phyloP scores from a whole-genome alignment of 208 protist genomes.

The Leishmania lainsoni region DNA sequence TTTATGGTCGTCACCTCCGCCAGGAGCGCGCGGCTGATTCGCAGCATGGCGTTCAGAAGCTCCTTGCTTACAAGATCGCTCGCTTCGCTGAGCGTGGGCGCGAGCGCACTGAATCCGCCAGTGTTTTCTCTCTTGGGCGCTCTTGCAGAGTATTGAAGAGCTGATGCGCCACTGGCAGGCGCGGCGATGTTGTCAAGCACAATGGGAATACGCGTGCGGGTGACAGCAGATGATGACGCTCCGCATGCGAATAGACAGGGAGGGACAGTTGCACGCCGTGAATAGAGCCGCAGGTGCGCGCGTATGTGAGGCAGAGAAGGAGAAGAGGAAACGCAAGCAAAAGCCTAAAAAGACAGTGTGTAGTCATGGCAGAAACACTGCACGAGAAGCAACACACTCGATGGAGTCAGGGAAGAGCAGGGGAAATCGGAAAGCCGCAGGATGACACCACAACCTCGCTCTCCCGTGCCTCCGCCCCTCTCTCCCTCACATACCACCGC shows the following conservation, averaged over 20 bases:
- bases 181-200: not conserved
- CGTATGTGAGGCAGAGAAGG: not conserved
- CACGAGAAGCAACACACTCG: not conserved
- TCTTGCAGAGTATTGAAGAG: not conserved
- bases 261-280: not conserved
- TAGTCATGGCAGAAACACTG: not conserved
- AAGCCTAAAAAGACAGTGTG: not conserved
- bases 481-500: not conserved
- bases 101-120: not conserved
- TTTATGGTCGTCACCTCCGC: conserved; percentile 78
- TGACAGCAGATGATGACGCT: not conserved
- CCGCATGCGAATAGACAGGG: not conserved
- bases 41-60: conserved; percentile 31
- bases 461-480: not conserved
- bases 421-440: not conserved
- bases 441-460: not conserved
- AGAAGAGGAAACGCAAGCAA: not conserved
- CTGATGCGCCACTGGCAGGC: not conserved
- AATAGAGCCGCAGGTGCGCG: not conserved
- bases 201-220: not conserved
- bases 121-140: not conserved
- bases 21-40: conserved; percentile 35
- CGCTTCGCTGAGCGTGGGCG: not conserved
- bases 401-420: not conserved
- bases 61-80: not conserved